These are phyloP conservation scores for Aspergillus persii DNA, from an alignment of 2,329 filamentous ascomycete genomes.

Conservation along the genomic window DNA sequence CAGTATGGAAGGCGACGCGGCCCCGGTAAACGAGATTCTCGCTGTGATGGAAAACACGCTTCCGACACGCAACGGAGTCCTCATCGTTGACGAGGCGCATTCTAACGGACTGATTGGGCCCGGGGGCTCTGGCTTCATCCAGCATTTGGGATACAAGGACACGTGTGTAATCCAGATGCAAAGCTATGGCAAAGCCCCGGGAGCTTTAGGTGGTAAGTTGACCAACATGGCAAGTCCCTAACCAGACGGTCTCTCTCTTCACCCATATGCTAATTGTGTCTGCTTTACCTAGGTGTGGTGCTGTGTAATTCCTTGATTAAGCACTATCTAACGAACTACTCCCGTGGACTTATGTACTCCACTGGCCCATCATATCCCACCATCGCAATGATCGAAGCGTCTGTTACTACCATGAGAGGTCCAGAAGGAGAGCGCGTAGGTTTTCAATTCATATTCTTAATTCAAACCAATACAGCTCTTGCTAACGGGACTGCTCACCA, in stretches of 20 bases:
- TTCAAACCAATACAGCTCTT: too few relatives aligned
- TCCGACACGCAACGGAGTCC: conserved; percentile 20
- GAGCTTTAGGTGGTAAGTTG: conserved; percentile 23
- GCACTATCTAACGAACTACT: conserved; percentile 1
- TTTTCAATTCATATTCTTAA: too few relatives aligned
- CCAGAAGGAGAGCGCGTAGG: conserved; percentile 6
- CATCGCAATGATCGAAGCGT: conserved; percentile 6
- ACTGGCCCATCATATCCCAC: conserved; percentile 6
- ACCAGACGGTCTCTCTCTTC: background rate
- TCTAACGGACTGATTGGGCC: conserved; percentile 12
- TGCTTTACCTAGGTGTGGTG: background rate
- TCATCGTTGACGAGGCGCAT: conserved; percentile 17
- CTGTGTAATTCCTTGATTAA: background rate
- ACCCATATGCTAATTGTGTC: too few relatives aligned
- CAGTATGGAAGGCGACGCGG: conserved; percentile 50
- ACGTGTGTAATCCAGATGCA: conserved; percentile 27
- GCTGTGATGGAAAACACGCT: conserved; percentile 11
- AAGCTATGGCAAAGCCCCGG: conserved; percentile 28
- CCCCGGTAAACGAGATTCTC: conserved; percentile 18
- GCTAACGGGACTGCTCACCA: background rate
- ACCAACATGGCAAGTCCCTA: background rate
- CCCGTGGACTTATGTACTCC: conserved; percentile 5
- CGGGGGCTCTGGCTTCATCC: conserved; percentile 16
- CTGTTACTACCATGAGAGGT: background rate
- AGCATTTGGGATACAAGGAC: conserved; percentile 23